Conservation (phyloP, 768 basidiomycete species). For the Chalciporus piperatus region DNA sequence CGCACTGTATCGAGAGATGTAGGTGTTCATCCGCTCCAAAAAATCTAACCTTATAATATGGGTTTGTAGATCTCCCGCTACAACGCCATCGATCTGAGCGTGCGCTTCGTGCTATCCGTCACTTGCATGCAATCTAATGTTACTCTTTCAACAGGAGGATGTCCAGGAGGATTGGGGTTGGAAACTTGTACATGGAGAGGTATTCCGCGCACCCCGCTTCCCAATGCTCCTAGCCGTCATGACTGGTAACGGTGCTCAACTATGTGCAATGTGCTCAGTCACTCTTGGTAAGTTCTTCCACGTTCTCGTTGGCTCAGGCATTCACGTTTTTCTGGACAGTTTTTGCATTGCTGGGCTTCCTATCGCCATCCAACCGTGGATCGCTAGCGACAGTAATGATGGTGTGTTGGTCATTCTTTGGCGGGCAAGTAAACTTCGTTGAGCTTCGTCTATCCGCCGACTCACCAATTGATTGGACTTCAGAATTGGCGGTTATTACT, state of each 20-base stretch:
- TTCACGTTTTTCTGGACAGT: slow-evolving; percentile 45
- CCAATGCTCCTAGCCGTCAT: slow-evolving; percentile 79
- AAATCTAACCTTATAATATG: neutral
- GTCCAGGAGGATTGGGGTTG: slow-evolving; percentile 98
- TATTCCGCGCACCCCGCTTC: slow-evolving; percentile 80
- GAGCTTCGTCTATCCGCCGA: neutral
- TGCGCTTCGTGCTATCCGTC: slow-evolving; percentile 34
- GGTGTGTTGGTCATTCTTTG: slow-evolving; percentile 91
- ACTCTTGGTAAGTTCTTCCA: slow-evolving; percentile 62
- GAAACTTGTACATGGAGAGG: slow-evolving; percentile 96
- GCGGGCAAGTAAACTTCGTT: slow-evolving; percentile 48
- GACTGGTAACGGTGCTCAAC: slow-evolving; percentile 67
- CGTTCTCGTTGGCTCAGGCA: neutral
- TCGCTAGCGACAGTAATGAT: slow-evolving; percentile 70
- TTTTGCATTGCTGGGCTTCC: slow-evolving; percentile 89
- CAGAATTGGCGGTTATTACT: slow-evolving; percentile 87
- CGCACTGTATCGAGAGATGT: slow-evolving; percentile 89
- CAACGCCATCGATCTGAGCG: slow-evolving; percentile 89
- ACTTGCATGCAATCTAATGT: neutral
- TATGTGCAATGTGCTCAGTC: slow-evolving; percentile 80
- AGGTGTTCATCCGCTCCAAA: slow-evolving; percentile 17
- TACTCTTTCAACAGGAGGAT: slow-evolving; percentile 59
- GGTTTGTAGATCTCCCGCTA: slow-evolving; percentile 51
- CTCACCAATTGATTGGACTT: neutral
- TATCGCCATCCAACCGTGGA: slow-evolving; percentile 94